Conservation (phyloP, 306 rosid species). For the Cercis canadensis region DNA sequence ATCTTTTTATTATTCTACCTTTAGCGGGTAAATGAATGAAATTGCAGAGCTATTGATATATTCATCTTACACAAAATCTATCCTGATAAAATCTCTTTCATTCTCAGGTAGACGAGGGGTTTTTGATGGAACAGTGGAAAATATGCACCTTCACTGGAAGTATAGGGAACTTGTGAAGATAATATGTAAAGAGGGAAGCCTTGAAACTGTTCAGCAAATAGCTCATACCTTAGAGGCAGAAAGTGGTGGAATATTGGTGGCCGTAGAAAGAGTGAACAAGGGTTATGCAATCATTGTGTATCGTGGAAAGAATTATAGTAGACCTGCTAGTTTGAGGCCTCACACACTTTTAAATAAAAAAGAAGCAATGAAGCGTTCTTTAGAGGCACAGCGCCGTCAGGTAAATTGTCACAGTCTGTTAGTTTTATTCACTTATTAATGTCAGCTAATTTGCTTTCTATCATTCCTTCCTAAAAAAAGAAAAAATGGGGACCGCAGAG, state of each 20-base stretch:
- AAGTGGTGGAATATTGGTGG: conserved; percentile 91
- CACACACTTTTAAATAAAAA: conserved; percentile 72
- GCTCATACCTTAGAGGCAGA: conserved; percentile 86
- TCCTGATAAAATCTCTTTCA: conserved; percentile 36
- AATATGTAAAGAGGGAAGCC: conserved; percentile 56
- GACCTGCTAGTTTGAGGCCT: conserved; percentile 91
- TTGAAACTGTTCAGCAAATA: conserved; percentile 58
- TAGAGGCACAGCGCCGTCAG: conserved; percentile 86
- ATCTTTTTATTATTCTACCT: conserved; percentile 25
- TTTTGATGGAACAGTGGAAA: conserved; percentile 94
- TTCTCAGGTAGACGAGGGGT: conserved; percentile 82
- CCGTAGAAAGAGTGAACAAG: conserved; percentile 79
- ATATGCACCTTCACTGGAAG: conserved; percentile 99
- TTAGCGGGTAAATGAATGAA: conserved; percentile 26
- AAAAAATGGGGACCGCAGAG: conserved; percentile 6
- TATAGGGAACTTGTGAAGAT: conserved; percentile 95
- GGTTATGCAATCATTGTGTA: conserved; percentile 84
- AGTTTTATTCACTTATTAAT: conserved; percentile 10
- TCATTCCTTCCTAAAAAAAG: conserved; percentile 17
- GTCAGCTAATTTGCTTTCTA: conserved; percentile 35
- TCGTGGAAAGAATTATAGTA: conserved; percentile 88
- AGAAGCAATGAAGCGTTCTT: conserved; percentile 75
- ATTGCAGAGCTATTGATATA: conserved; percentile 20
- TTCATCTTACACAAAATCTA: conserved; percentile 12
- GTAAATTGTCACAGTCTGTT: conserved; percentile 46